Conservation (phyloP, 345 rosid genomes). For the Brassica incana region DNA sequence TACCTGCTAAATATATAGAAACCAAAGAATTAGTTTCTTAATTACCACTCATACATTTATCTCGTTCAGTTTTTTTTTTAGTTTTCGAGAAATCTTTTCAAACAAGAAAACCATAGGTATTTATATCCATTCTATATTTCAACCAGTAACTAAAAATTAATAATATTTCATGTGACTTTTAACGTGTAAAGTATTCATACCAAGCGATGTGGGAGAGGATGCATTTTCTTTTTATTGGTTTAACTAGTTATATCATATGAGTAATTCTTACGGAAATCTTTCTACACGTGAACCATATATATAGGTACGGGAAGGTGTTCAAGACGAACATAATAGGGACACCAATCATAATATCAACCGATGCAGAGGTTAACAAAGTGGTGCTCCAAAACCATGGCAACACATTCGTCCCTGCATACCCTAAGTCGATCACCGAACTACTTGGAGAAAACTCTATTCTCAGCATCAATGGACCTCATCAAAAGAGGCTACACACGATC, state of each 20-base stretch:
- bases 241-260: neutral
- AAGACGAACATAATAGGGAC: slow-evolving; percentile 92
- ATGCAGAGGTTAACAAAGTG: slow-evolving; percentile 87
- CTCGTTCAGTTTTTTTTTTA: neutral
- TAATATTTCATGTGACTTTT: neutral
- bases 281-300: neutral
- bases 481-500: slow-evolving; percentile 71
- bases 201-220: neutral
- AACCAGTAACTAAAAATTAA: neutral
- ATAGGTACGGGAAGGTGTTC: slow-evolving; percentile 83
- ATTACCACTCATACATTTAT: no score
- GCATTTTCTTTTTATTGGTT: neutral
- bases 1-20: no score
- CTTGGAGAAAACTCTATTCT: slow-evolving; percentile 81
- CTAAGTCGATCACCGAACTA: slow-evolving; percentile 69
- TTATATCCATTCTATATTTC: neutral
- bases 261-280: neutral
- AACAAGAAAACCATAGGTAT: neutral
- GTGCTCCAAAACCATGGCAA: slow-evolving; percentile 84
- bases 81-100: neutral
- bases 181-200: neutral
- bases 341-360: slow-evolving; percentile 87
- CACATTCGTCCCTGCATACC: slow-evolving; percentile 81
- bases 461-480: slow-evolving; percentile 70
- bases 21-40: no score